phyloP scores from a whole-genome alignment of 208 protist genomes.

The Acanthamoeba royreba region DNA sequence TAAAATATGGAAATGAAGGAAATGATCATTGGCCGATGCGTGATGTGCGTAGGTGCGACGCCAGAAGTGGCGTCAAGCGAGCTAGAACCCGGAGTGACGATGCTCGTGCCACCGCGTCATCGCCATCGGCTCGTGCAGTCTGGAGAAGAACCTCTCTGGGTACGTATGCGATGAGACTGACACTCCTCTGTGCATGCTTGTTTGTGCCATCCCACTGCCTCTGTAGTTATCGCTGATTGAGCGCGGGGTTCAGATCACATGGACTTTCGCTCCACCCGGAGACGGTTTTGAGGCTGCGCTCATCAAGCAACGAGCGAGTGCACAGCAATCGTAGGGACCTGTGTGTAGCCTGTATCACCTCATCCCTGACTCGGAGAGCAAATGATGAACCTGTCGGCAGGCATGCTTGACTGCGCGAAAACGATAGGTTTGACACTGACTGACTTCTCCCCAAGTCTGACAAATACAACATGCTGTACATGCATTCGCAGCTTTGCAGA shows the following conservation, averaged over 20 bases:
- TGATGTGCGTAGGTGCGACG: not conserved
- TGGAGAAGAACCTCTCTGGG: slow-evolving; percentile 33
- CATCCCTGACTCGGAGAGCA: not conserved
- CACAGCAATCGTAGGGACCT: not conserved
- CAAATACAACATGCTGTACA: too few species aligned
- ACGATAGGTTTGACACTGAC: too few species aligned
- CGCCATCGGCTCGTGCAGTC: not conserved
- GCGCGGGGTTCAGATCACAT: slow-evolving; percentile 32
- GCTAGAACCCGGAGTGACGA: not conserved
- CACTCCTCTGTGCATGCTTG: too few species aligned
- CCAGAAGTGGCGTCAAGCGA: not conserved
- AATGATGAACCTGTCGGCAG: too few species aligned
- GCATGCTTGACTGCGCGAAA: too few species aligned
- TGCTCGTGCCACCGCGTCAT: not conserved
- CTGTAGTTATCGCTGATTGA: too few species aligned
- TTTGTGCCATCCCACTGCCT: too few species aligned
- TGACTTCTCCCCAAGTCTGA: too few species aligned
- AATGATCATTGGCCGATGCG: too few species aligned
- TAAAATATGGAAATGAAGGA: not conserved
- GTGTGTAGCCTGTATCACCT: too few species aligned
- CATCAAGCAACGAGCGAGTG: not conserved
- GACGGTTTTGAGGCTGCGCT: slow-evolving; percentile 23
- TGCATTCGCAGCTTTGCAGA: too few species aligned
- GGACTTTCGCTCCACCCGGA: slow-evolving; percentile 30
- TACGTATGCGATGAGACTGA: too few species aligned